Evolutionary conservation across 2,329 filamentous ascomycete species (phyloP), one percentile per base, ranked within the genome.

Genomic region (Chalara sp.): DNA sequence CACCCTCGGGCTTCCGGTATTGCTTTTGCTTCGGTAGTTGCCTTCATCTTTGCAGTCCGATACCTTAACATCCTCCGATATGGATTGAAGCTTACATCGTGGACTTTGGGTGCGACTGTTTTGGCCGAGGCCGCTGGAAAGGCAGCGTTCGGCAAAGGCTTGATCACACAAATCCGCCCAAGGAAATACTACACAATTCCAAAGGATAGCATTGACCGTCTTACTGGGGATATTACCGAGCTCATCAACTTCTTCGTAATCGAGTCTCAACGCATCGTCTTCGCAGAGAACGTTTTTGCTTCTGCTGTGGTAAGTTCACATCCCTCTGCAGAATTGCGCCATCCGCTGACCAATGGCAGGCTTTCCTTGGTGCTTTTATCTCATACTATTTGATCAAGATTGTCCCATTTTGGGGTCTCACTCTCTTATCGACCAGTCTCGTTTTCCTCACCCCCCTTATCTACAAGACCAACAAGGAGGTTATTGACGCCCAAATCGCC

Each of bases 171-270:
- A 68, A 66, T 87, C 61, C 80, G 83, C 58, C 83, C 83, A 49
- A 79, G 76, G 65, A 76, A 78, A 66, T 87, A 87, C 71, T 84
- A 83, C 68, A 84, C 81, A 5, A 68, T 87, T 41, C 76, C 83
- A 7, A 76, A 78, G 57, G 78, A 83, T 59, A 81, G 79, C 6
- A 68, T 86, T 39, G 79, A 86, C 60, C 66, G 69, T 51, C 58
- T 83, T 56, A 77, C 84, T 59, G 80, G 79, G 51, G 83, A 86
- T 57, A 71, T 82, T 40, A 79, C 85, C 62, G 83, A 86, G 68
- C 75, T 87, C 53, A 67, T 83, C 70, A 87, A 87, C 75, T 87
- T 87, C 68, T 82, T 86, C 60, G 74, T 85, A 54, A 84, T 87
- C 51, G 84, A 87, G 71, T 72, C 76, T 47, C 84, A 87, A 72